Conservation (phyloP, 352 stramenopile genomes). For the Pythium vanterpoolii region DNA sequence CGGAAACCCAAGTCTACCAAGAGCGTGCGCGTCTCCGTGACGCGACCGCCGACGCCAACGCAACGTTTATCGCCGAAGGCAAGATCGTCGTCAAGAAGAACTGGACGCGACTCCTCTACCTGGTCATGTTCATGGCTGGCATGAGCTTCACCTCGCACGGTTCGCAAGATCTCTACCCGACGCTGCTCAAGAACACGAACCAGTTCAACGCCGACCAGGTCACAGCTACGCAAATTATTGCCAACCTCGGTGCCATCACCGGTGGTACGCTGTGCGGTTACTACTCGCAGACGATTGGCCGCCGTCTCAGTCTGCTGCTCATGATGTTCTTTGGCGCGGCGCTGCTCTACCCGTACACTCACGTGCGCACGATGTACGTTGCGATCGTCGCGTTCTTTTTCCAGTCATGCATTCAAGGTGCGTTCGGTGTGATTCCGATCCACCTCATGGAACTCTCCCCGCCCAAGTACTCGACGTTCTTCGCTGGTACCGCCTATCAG, state of each 20-base stretch:
- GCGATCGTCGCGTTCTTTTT: constrained; percentile 36
- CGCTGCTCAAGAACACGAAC: constrained; percentile 48
- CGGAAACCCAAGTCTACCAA: constrained; percentile 11
- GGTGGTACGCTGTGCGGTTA: constrained; percentile 45
- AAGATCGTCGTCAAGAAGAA: constrained; percentile 40
- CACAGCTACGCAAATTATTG: constrained; percentile 49
- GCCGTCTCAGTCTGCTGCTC: constrained; percentile 43
- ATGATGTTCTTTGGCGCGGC: constrained; percentile 31
- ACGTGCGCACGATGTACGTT: constrained; percentile 20
- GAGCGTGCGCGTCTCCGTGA: constrained; percentile 7
- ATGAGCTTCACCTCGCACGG: constrained; percentile 51
- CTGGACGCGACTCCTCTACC: constrained; percentile 38
- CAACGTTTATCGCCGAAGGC: constrained; percentile 35
- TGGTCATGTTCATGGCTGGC: constrained; percentile 40
- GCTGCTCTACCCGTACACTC: constrained; percentile 53
- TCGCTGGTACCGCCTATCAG: constrained; percentile 44
- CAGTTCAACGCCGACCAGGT: constrained; percentile 46
- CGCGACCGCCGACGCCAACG: constrained; percentile 28
- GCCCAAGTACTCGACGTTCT: constrained; percentile 41
- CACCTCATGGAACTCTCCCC: constrained; percentile 53
- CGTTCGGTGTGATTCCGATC: constrained; percentile 48
- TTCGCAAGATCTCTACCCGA: constrained; percentile 54
- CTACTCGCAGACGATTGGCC: constrained; percentile 55
- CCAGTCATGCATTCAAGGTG: constrained; percentile 46
- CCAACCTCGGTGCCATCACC: constrained; percentile 46